Evolutionary conservation across 305 asterid species (phyloP), one percentile per base, ranked within the genome.

Genomic region (Fraxinus greggii): DNA sequence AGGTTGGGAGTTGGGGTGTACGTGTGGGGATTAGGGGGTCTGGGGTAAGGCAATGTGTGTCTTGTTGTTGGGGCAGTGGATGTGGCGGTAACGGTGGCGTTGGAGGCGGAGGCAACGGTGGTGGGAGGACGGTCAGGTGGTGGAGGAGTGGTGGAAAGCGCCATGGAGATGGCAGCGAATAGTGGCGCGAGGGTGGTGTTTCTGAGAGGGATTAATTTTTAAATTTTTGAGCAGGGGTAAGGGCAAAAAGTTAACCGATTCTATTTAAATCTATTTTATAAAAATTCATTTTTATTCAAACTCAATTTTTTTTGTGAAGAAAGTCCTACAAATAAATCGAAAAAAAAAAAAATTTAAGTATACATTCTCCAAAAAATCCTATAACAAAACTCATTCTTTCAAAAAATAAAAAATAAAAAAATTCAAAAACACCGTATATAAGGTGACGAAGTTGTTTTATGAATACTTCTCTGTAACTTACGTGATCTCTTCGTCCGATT

Each of bases 131-230:
- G 15, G 78, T 85, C 92, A 19, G 88, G 82, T 2, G 85, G 88
- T 38, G 89, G 87, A 15, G 91, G 90, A 45, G 91, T 88, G 77
- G 92, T 86, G 84, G 91, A 86, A 82, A 87, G 88, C 54, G 90
- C 88, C 93, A 88, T 90, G 28, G 42, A 21, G 78, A 45, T 69
- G 83, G 83, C 79, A 36, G 74, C 74, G 74, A 67, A 67, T 31
- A 67, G 21, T 67, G 89, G 89, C 89, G 89, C 91, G 91, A 67
- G 86, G 82, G 78, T 87, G 40, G 74, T 31, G n/a, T 15, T 45
- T 81, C 7, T 24, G 67, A 29, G 42, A 19, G 77, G 72, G 77
- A 9, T 78, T 56, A 79, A 35, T 21, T 84, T 86, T 82, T 45
- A 4, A 45, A 12, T 45, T 45, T 42, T 10, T 42, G 13, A 12